These are phyloP conservation scores for Fusarium chaquense DNA, from an alignment of 2,329 filamentous ascomycete species.

Conservation along the genomic window DNA sequence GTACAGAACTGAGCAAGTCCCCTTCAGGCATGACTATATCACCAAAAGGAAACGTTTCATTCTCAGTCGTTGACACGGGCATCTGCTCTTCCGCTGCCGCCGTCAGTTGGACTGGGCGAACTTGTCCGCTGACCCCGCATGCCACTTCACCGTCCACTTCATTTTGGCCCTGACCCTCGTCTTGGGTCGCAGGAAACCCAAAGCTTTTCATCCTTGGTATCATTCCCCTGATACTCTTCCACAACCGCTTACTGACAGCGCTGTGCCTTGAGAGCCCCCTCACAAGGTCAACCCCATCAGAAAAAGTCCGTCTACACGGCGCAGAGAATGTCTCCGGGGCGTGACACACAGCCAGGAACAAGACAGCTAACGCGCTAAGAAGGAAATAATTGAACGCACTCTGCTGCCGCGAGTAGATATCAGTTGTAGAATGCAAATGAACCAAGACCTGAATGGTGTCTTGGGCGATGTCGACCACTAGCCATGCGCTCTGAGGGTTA, in stretches of 20 bases:
- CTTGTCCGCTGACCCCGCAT: background rate
- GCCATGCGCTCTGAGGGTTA: conserved; percentile 50
- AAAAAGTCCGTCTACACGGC: conserved; percentile 50
- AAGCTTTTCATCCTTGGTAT: conserved; percentile 50
- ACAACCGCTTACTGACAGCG: conserved; percentile 50
- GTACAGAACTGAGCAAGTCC: conserved; percentile 38
- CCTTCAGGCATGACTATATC: conserved; percentile 26
- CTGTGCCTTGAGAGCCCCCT: conserved; percentile 51
- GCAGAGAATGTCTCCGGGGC: conserved; percentile 57
- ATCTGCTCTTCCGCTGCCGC: background rate
- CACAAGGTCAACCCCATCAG: conserved; percentile 51
- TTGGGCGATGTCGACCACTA: conserved; percentile 53
- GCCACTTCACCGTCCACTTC: background rate
- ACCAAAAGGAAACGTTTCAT: conserved; percentile 2
- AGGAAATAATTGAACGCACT: conserved; percentile 49
- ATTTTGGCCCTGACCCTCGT: background rate
- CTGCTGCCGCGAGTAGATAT: conserved; percentile 49
- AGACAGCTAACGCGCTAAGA: conserved; percentile 49
- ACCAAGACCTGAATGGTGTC: conserved; percentile 48
- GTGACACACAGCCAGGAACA: conserved; percentile 56
- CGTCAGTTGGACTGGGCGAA: background rate
- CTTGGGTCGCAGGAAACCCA: conserved; percentile 37
- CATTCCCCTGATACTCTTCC: conserved; percentile 53
- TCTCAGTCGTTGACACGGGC: background rate
- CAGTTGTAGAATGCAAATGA: conserved; percentile 45